Evolutionary conservation across 352 stramenopile species (phyloP), one percentile per base, ranked within the genome.

Genomic region (Chloridella minuta): DNA sequence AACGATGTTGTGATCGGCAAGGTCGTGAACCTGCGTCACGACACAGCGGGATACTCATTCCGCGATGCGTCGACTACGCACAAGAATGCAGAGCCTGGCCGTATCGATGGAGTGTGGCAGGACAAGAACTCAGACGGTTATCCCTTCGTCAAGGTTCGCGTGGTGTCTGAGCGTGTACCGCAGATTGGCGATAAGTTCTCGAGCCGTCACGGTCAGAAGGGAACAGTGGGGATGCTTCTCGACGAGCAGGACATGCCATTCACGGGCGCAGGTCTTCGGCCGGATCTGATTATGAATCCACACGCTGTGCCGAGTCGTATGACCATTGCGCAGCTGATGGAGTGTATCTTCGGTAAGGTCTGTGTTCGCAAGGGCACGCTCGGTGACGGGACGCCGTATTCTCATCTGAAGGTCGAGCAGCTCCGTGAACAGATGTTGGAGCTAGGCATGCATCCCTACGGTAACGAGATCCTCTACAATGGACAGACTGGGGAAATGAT

Each of bases 251-350:
- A 99, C 89, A 99, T 99, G 96, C 97, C 97, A 28, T 99, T 99
- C 89, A 98, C 94, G n/a, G 91, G 94, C 18, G 93, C 98, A 88
- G 93, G 97, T 25, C 98, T 99, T 88, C 95, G 94, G 0, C 97
- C 97, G 0, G 97, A 99, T 90, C 98, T 99, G 87, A 97, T 99
- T 89, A 95, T 99, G 28, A 99, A 99, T 90, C 97, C 97, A 16
- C 97, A 99, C 91, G 97, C 96, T 87, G 98, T 99, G 93, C 97
- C 97, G 85, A 98, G 93, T 85, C 96, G 97, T 93, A 99, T 99
- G 97, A 99, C 97, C 49, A 98, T 99, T 88, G 97, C 91, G 94
- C 98, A 85, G 95, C 92, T 99, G 87, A 96, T 99, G 89, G 97
- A 99, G 90, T 98, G 95, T 94, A 89, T 99, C 23, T 89, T 98